phyloP scores from a whole-genome alignment of 768 basidiomycete species.

The Sutorius australiensis region DNA sequence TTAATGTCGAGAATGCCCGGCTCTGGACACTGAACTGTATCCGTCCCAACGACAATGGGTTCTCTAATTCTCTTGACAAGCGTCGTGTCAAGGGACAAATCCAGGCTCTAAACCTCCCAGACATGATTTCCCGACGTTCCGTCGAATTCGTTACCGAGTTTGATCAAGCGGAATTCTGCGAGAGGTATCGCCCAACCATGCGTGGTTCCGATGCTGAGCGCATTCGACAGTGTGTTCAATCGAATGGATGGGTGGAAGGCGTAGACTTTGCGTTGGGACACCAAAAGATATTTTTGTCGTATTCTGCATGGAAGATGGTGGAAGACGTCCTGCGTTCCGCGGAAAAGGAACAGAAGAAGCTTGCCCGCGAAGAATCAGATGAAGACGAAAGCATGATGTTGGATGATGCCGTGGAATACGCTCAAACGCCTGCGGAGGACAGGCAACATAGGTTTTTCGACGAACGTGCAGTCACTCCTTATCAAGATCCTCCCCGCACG shows the following conservation, averaged over 20 bases:
- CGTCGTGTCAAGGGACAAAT: conserved; percentile 58
- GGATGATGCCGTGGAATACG: conserved; percentile 40
- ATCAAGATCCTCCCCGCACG: conserved; percentile 29
- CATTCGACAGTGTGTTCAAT: conserved; percentile 47
- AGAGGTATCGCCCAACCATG: conserved; percentile 50
- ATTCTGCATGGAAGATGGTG: conserved; percentile 56
- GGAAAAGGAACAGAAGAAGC: conserved; percentile 48
- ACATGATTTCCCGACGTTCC: conserved; percentile 46
- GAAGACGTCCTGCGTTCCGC: conserved; percentile 51
- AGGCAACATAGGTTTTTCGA: conserved; percentile 33
- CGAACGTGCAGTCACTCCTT: conserved; percentile 27
- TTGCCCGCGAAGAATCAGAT: conserved; percentile 37
- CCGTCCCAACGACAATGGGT: conserved; percentile 61
- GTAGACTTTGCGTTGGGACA: conserved; percentile 53
- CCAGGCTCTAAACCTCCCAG: conserved; percentile 48
- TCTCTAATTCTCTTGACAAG: conserved; percentile 62
- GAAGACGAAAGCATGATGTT: conserved; percentile 45
- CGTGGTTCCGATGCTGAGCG: conserved; percentile 45
- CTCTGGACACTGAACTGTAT: conserved; percentile 60
- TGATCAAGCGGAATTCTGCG: conserved; percentile 47
- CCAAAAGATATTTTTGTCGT: conserved; percentile 52
- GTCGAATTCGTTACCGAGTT: conserved; percentile 52
- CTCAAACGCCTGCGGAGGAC: conserved; percentile 29
- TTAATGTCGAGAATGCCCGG: conserved; percentile 41
- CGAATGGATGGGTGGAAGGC: conserved; percentile 51